Evolutionary conservation across 768 basidiomycete genomes (phyloP), one percentile per base, ranked within the genome.

Genomic region (Xerocomellus intermedius): DNA sequence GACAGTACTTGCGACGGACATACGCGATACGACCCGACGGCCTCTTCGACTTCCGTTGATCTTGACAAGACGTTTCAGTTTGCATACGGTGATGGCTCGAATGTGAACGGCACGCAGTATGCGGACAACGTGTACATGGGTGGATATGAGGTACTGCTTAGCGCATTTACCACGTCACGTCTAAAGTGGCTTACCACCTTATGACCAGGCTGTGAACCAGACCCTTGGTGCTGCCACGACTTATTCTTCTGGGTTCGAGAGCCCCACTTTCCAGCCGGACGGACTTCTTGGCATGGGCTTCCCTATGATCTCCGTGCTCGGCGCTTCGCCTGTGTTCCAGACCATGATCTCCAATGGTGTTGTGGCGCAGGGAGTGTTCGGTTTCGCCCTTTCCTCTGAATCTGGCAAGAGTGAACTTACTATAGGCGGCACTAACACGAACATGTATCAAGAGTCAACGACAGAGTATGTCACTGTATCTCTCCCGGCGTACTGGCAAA

Each of bases 371-470:
- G 62, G 73, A 39, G 69, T 75, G 54, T 83, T 85, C 58, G 74
- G 76, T 24, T 76, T 85, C 61, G 79, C 79, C 56, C 70, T 84
- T 42, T 71, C 75, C 35, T 60, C 69, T 4, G 62, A 76, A 12
- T 26, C 69, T 17, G 63, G 67, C 12, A 74, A 72, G 22, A 75
- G 79, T n/a, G 80, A 82, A 64, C 74, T 87, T 14, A 79, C 75
- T 55, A 64, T 87, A 45, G 85, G 85, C 28, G 85, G 83, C 32
- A 73, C 74, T 5, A 75, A 87, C 65, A 59, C 60, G 5, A 57
- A 62, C 12, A 65, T 77, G 55, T 84, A 79, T 67, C 76, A 75
- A 16, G 79, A 77, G 12, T 60, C 63, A 4, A 65, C 61, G 9
- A 67, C 83, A 61, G 75, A 75, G 14, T 77, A 75, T 28, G 38